A percentile compares a stretch with the other conserved stretches of the same genome.
Conservation (phyloP, 2,329 filamentous ascomycete genomes). For the Diaporthe batatas region DNA sequence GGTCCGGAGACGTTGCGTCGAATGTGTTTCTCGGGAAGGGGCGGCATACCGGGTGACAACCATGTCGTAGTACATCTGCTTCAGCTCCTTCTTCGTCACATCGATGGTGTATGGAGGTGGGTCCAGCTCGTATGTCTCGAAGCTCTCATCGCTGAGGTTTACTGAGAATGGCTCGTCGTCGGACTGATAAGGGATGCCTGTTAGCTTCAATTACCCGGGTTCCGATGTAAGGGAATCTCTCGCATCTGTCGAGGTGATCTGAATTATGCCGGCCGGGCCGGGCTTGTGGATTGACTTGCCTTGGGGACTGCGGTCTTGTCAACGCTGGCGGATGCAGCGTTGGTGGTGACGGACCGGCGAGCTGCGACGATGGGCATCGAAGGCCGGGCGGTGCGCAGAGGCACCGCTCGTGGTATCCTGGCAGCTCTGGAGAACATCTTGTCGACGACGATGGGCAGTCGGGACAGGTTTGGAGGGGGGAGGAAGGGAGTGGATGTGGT, state of each 20-base stretch:
- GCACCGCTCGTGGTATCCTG: conserved; percentile 71
- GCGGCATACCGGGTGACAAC: conserved; percentile 84
- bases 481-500: conserved; percentile 31
- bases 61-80: conserved; percentile 99
- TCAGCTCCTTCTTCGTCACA: conserved; percentile 97
- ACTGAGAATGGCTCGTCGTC: conserved; percentile 95
- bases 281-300: conserved; percentile 51
- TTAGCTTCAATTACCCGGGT: conserved; percentile 43
- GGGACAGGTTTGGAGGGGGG: conserved; percentile 27
- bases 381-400: conserved; percentile 65
- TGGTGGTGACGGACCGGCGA: conserved; percentile 88
- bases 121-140: conserved; percentile 99
- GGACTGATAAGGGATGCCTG: conserved; percentile 70
- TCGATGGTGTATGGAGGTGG: conserved; percentile 92
- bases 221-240: neutral
- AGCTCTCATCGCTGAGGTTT: conserved; percentile 96
- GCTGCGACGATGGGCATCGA: conserved; percentile 61
- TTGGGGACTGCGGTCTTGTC: conserved; percentile 77
- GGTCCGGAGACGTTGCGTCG: conserved; percentile 2
- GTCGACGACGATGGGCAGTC: conserved; percentile 39
- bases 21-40: neutral
- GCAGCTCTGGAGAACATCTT: conserved; percentile 80
- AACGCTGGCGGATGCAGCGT: conserved; percentile 92
- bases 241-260: neutral
- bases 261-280: conserved; percentile 31